These are phyloP conservation scores for Colletotrichum filicis DNA, from an alignment of 2,329 filamentous ascomycete species.

Conservation along the genomic window DNA sequence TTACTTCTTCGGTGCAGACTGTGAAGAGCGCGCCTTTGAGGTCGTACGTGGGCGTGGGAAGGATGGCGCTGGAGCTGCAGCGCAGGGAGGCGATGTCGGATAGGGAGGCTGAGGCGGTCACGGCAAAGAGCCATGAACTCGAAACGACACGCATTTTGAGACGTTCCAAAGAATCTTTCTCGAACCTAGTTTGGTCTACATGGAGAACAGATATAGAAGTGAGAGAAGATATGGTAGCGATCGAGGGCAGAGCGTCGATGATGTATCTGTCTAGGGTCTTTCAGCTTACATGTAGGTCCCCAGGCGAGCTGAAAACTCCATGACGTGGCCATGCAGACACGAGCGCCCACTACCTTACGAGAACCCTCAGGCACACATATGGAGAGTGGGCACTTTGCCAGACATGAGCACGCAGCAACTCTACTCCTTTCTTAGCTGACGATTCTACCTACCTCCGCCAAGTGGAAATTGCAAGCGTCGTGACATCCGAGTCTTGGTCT, in stretches of 20 bases:
- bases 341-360: neutral
- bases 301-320: neutral
- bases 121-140: neutral
- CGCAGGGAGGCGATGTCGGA: neutral
- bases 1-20: neutral
- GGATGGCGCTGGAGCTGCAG: neutral
- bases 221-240: too few relatives aligned
- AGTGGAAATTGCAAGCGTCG: too few relatives aligned
- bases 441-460: too few relatives aligned
- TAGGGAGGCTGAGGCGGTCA: neutral
- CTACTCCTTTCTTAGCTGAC: too few relatives aligned
- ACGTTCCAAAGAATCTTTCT: too few relatives aligned
- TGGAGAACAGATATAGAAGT: too few relatives aligned
- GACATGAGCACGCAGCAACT: too few relatives aligned
- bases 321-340: neutral
- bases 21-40: neutral
- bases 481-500: too few relatives aligned
- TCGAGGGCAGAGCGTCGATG: neutral
- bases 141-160: neutral
- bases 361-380: too few relatives aligned
- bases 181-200: too few relatives aligned
- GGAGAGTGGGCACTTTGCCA: too few relatives aligned
- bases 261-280: neutral
- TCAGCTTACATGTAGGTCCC: neutral
- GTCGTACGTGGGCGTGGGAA: neutral